Base-by-base conservation (phyloP, 1,284 basidiomycete genomes). In the Lentinula novae-zelandiae region DNA sequence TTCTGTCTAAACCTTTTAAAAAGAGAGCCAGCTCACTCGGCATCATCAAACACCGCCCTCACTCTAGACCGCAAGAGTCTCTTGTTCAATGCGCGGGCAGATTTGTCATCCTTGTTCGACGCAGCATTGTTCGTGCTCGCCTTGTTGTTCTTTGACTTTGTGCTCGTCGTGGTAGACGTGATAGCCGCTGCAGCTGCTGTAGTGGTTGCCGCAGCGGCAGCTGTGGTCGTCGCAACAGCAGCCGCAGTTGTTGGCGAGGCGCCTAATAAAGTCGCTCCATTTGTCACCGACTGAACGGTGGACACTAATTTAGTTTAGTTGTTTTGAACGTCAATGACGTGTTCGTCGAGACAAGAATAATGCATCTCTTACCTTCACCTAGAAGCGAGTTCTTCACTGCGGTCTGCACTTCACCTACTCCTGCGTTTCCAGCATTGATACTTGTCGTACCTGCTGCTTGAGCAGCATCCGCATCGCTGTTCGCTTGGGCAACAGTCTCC, bases 321-420 rank as follows among this genome's bases (percentile, higher is more conserved):
- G 2, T 27, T 27, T 27, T 27, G 3, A 27, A 27, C 27, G 31
- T 53, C 9, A 27, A 38, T 12, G 31, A 17, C 22, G 13, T 3
- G 8, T 22, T 12, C 12, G 2, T 33, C 15, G 17, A 13, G 13
- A 12, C 10, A 1, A 50, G 20, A 15, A 15, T 5, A 6, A n/a
- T 4, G 12, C 31, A 13, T 15, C 7, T n/a, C 22, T 5, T 53
- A 67, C 67, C 62, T 53, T 55, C 60, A 5, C 67, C 67, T 5
- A 67, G 60, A 17, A 67, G 58, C 27, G 61, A 52, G 52, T 67
- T 56, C 52, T 66, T 60, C n/a, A 64, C 60, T 27, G 62, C 63
- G 39, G 66, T 67, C 55, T 65, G 60, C 44, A 60, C 60, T 17
- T 55, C 42, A 33, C 61, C 65, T 27, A 67, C 67, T 60, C 67